Evolutionary conservation across 164 flowering plant genomes (phyloP), one percentile per base, ranked within the genome.

Genomic region (Aristolochia fimbriata): DNA sequence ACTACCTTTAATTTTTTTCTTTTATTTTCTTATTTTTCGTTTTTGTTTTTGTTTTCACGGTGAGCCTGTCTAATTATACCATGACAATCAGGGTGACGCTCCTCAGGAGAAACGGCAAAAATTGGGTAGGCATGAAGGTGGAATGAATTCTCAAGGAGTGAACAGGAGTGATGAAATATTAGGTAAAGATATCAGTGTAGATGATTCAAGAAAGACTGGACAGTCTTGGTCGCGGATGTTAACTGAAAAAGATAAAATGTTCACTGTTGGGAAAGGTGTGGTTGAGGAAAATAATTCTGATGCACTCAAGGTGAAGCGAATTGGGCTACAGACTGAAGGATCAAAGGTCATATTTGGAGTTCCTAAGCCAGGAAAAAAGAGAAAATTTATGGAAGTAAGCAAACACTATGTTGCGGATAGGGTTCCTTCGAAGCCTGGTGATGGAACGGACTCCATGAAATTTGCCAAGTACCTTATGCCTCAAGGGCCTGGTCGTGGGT

Each of bases 321-420:
- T 83, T 70, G 89, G 86, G 46, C 61, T 82, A 60, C 85, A 77
- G 74, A 87, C 80, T 73, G 93, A 79, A 75, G 93, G 90, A 61
- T 81, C 96, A 9, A 76, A 75, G 76, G 86, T 84, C 61, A 65
- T 90, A 68, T 81, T 83, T 75, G 97, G 99, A 48, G 80, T 91
- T 68, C 97, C 99, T 8, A 91, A 84, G 73, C 97, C 97, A 55
- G 99, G 97, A 52, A 94, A 86, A 78, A 94, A 85, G 71, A 79
- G 86, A 64, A 94, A 94, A 64, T 88, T 94, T 65, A 87, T 94
- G 99, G 99, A 91, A 16, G 99, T 91, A 6, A 88, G 99, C 83
- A 88, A 87, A 72, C 96, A 94, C 62, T 84, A 79, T 75, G 83
- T 78, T 69, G 71, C 80, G 55, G 84, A 79, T 60, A 65, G 60